These are phyloP conservation scores for Yamadazyma philogaea DNA, from an alignment of 805 yeast species.

Conservation along the genomic window DNA sequence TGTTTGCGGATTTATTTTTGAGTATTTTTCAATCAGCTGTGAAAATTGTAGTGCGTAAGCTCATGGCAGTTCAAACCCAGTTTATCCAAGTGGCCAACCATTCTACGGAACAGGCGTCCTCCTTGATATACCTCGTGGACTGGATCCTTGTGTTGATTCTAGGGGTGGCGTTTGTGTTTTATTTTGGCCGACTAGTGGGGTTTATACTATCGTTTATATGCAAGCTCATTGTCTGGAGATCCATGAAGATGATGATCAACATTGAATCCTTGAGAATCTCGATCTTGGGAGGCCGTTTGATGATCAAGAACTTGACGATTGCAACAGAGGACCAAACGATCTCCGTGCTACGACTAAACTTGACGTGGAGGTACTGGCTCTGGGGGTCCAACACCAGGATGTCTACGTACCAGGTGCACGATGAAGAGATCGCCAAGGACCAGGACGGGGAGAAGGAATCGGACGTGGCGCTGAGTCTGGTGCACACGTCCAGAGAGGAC, in stretches of 20 bases:
- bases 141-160: constrained; percentile 72
- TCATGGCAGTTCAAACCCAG: constrained; percentile 26
- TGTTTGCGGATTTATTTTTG: neutral
- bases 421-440: constrained; percentile 10
- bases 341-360: constrained; percentile 63
- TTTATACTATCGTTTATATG: constrained; percentile 49
- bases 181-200: constrained; percentile 72
- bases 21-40: too few species aligned
- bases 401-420: constrained; percentile 28
- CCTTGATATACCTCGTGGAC: constrained; percentile 75
- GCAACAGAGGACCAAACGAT: constrained; percentile 73
- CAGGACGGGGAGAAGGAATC: neutral
- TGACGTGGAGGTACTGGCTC: constrained; percentile 92
- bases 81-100: constrained; percentile 25
- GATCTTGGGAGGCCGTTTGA: constrained; percentile 76
- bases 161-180: constrained; percentile 64
- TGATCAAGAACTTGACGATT: constrained; percentile 70
- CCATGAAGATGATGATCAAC: constrained; percentile 53
- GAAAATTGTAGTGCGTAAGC: neutral
- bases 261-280: constrained; percentile 76
- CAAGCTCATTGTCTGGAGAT: constrained; percentile 61
- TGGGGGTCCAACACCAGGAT: constrained; percentile 44
- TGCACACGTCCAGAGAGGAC: constrained; percentile 16
- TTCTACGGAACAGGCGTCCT: constrained; percentile 23
- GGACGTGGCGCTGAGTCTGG: neutral